phyloP scores from a whole-genome alignment of 495 filamentous ascomycete species.

The Achaetomiella virescens region DNA sequence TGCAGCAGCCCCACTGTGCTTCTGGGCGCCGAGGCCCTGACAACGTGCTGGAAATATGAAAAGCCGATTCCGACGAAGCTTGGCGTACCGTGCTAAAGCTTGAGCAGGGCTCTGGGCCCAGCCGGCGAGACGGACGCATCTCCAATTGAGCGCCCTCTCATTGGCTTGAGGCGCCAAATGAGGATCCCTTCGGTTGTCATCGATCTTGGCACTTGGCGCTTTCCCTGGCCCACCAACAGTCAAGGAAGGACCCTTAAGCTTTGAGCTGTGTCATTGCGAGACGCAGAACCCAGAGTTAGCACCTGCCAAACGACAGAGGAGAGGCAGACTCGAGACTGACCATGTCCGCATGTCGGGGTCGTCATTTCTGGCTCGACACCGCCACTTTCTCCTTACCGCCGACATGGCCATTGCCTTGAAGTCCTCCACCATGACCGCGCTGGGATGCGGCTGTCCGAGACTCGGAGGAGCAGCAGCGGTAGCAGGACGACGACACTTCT shows the following conservation, averaged over 20 bases:
- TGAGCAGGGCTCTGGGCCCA: not conserved
- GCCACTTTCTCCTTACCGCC: conserved; percentile 10
- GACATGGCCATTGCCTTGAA: conserved; percentile 12
- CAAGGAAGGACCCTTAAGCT: not conserved
- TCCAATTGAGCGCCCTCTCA: not conserved
- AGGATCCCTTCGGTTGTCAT: not conserved
- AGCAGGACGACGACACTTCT: conserved; percentile 36
- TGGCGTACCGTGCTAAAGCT: not conserved
- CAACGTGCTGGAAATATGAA: not conserved
- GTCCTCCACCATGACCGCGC: conserved; percentile 6
- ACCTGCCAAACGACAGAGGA: not conserved
- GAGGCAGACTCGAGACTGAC: conserved; percentile 1
- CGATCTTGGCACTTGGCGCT: not conserved
- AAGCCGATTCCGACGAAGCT: not conserved
- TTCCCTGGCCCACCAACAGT: not conserved
- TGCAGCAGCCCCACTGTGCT: not conserved
- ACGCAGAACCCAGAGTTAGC: not conserved
- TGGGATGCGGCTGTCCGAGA: not conserved
- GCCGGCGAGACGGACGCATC: no score
- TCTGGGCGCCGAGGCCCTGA: not conserved
- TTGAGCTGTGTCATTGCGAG: not conserved
- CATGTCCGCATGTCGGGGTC: conserved; percentile 27
- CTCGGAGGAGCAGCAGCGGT: not conserved
- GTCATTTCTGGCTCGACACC: conserved; percentile 15
- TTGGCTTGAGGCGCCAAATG: not conserved